A percentile compares a stretch with the other conserved stretches of the same genome.
Evolutionary conservation across 139 green algal genomes (phyloP).

Genomic region (Limnomonas spitsbergensis): DNA sequence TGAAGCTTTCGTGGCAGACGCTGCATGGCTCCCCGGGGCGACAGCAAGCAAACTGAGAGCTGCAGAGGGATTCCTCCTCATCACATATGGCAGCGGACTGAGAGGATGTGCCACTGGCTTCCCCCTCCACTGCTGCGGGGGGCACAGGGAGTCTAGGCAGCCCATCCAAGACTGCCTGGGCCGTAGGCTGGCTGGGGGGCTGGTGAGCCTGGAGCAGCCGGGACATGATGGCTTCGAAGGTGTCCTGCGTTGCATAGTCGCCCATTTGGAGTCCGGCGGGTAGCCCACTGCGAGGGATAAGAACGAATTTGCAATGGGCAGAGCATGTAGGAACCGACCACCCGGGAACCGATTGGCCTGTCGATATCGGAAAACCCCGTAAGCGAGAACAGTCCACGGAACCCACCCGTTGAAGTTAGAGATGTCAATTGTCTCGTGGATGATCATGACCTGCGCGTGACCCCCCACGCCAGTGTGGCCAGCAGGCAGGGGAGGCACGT

Average conservation of each 20-base stretch:
- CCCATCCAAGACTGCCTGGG: background rate
- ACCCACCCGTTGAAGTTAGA: background rate
- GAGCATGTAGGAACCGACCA: too few species aligned
- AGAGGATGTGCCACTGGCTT: background rate
- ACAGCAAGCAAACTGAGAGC: background rate
- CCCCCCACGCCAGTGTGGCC: too few species aligned
- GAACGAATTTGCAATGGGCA: too few species aligned
- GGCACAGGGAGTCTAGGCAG: background rate
- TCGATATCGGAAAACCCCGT: too few species aligned
- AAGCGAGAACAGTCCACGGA: too few species aligned
- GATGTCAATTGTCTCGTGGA: background rate
- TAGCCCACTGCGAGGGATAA: background rate
- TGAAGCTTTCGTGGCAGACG: slow-evolving; percentile 35
- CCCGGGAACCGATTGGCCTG: too few species aligned
- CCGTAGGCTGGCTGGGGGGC: background rate
- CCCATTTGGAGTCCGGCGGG: background rate
- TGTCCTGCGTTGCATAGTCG: background rate
- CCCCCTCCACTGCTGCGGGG: too few species aligned
- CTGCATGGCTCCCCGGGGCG: background rate
- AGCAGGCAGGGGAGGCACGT: background rate
- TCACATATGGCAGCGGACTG: background rate
- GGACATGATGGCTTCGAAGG: slow-evolving; percentile 1
- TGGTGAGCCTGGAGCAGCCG: slow-evolving; percentile 4
- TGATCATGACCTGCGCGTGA: background rate
- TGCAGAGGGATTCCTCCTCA: too few species aligned